Evolutionary conservation across 768 basidiomycete genomes (phyloP), one percentile per base, ranked within the genome.

Genomic region (Lyophyllum decastes): DNA sequence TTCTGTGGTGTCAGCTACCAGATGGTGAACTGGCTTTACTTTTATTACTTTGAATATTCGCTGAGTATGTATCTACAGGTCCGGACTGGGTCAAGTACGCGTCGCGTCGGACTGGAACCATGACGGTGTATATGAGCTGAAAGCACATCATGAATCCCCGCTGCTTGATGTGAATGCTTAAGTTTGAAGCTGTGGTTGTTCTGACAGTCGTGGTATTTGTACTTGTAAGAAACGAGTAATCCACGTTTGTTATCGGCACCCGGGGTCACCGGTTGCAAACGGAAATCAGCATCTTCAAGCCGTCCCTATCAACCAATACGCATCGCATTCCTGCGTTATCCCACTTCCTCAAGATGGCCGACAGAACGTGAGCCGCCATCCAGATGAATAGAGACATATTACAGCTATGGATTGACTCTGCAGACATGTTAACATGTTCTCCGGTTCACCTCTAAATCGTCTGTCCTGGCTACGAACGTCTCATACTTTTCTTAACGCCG

Each of bases 381-480:
- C 25, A 10, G 43, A 35, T 6, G 14, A 12, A 11, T 12, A 59
- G 22, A 48, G 25, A 27, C 4, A n/a, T 8, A n/a, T 30, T 17
- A 8, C 5, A n/a, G 34, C 25, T n/a, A 22, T 27, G 49, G 54
- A 27, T 16, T 2, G 16, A 52, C 14, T 11, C 17, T 12, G 17
- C 51, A 73, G 72, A 51, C 69, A 67, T 58, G 67, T 75, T 27
- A 78, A 79, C 59, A 70, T 73, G 64, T 80, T 75, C 63, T 71
- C 76, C 7, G 88, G 89, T 40, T 90, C 91, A 54, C 85, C 89
- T 43, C 73, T 93, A 30, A 93, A 93, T 70, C 87, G 92, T 16
- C 78, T 94, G 19, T 86, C 90, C 1, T 94, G 94, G 87, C 79
- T 95, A 34, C 81, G 92, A 25, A 72, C 85, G 2, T 92, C 90